phyloP scores from a whole-genome alignment of 257 asterid species.

The Cinchona pubescens region DNA sequence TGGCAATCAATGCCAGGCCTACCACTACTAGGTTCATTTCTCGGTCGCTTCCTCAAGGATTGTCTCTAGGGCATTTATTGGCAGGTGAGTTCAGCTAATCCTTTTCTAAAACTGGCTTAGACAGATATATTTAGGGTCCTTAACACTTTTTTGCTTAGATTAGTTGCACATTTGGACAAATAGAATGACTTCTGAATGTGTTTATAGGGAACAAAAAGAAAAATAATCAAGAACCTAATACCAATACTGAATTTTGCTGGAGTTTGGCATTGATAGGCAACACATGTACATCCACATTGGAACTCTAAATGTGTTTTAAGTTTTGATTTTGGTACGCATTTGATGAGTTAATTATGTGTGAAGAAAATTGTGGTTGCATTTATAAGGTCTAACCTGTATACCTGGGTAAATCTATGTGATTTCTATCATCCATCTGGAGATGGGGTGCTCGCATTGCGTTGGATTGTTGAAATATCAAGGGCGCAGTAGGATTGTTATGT shows the following conservation, averaged over 20 bases:
- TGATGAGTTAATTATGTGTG: not conserved
- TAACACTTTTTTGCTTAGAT: not conserved
- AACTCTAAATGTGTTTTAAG: not conserved
- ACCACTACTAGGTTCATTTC: constrained; percentile 81
- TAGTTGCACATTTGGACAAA: not conserved
- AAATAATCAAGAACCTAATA: not conserved
- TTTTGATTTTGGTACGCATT: not conserved
- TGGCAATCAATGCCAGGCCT: constrained; percentile 89
- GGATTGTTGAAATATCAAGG: not conserved
- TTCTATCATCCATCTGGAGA: not conserved
- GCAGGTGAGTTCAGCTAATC: constrained; percentile 54
- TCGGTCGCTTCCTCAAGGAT: constrained; percentile 79
- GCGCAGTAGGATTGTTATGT: not conserved
- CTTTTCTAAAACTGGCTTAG: not conserved
- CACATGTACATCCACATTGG: too few species aligned
- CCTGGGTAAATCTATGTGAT: not conserved
- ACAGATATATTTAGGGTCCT: not conserved
- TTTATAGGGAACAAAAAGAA: not conserved
- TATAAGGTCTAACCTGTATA: not conserved
- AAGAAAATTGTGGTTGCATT: not conserved
- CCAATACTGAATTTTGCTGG: not conserved
- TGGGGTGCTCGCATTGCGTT: not conserved
- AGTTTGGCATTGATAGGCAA: not conserved
- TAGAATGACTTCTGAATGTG: not conserved
- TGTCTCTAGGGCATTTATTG: constrained; percentile 85